These are phyloP conservation scores for Penicillium sp. DNA, from an alignment of 2,329 filamentous ascomycete species.

Conservation along the genomic window DNA sequence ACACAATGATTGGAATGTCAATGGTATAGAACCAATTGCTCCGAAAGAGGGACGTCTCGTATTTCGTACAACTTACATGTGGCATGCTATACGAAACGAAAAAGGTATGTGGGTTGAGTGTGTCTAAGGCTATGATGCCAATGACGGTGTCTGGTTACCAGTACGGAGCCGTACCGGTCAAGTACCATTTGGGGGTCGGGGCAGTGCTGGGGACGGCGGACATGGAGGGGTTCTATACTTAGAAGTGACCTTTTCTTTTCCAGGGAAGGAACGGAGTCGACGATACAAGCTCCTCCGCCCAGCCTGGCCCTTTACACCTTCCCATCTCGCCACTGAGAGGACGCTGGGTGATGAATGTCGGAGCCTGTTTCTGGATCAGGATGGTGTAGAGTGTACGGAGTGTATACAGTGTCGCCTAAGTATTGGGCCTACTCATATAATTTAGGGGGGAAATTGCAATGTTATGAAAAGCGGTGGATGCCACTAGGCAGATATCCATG, in stretches of 20 bases:
- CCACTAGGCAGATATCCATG: neutral
- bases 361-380: constrained; percentile 6
- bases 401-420: neutral
- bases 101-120: neutral
- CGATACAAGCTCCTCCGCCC: neutral
- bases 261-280: neutral
- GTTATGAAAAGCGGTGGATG: neutral
- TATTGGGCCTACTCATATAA: neutral
- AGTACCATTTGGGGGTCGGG: constrained; percentile 1
- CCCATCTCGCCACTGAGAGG: constrained; percentile 15
- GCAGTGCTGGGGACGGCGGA: neutral
- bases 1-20: neutral
- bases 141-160: neutral
- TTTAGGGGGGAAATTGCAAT: neutral
- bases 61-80: neutral
- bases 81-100: neutral
- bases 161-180: constrained; percentile 1
- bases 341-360: constrained; percentile 6
- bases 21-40: neutral
- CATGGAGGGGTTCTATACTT: constrained; percentile 24
- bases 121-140: constrained; percentile 4
- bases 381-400: neutral
- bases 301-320: neutral
- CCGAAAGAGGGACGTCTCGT: neutral
- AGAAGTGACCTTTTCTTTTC: constrained; percentile 20